phyloP scores from a whole-genome alignment of 345 rosid species.

The Balakata baccata region DNA sequence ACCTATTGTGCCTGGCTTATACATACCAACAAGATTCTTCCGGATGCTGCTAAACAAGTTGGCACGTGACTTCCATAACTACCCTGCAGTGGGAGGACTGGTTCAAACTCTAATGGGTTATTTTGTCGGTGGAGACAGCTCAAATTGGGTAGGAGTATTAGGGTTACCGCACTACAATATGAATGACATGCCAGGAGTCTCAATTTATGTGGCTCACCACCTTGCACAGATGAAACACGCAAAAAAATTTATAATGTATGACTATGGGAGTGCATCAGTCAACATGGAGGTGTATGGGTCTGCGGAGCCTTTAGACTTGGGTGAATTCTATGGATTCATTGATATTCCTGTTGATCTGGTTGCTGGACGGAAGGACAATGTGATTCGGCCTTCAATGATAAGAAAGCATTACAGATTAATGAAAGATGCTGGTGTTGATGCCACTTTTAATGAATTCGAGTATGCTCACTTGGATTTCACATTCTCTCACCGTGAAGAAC shows the following conservation, averaged over 20 bases:
- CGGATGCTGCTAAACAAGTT: conserved; percentile 89
- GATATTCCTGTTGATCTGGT: conserved; percentile 79
- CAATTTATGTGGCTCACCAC: conserved; percentile 71
- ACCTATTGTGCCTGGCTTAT: conserved; percentile 68
- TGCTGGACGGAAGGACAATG: conserved; percentile 80
- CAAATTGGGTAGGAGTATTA: conserved; percentile 92
- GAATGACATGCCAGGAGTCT: conserved; percentile 97
- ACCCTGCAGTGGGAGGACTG: conserved; percentile 93
- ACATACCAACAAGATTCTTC: conserved; percentile 93
- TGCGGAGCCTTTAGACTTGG: conserved; percentile 82
- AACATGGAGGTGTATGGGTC: conserved; percentile 73
- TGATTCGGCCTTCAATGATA: conserved; percentile 81
- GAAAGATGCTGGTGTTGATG: conserved; percentile 68
- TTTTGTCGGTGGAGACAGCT: conserved; percentile 89
- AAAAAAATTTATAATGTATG: conserved; percentile 72
- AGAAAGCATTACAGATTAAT: conserved; percentile 68
- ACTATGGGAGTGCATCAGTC: conserved; percentile 59
- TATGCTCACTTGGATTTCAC: conserved; percentile 96
- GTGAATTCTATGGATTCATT: conserved; percentile 56
- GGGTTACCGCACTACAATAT: conserved; percentile 95
- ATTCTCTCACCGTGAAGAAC: conserved; percentile 83
- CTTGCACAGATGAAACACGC: conserved; percentile 84
- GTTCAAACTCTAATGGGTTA: conserved; percentile 92
- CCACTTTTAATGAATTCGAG: conserved; percentile 67
- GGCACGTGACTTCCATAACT: conserved; percentile 91